Evolutionary conservation across 2,329 filamentous ascomycete genomes (phyloP).

Genomic region (Penicillium palitans): DNA sequence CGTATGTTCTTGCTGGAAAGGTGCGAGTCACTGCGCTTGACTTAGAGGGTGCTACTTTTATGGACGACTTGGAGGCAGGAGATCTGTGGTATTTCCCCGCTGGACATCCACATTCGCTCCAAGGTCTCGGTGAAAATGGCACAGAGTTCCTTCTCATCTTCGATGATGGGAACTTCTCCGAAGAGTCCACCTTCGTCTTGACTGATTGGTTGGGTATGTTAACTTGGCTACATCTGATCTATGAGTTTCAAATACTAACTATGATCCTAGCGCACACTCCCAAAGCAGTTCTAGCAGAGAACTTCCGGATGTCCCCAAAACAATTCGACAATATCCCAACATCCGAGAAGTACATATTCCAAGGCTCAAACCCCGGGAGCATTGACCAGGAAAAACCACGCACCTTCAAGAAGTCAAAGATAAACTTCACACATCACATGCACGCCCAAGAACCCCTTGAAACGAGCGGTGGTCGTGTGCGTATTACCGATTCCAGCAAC

Average conservation of each 20-base stretch:
- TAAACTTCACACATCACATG: constrained; percentile 69
- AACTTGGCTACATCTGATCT: rapidly evolving
- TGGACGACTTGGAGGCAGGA: constrained; percentile 72
- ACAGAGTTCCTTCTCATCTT: constrained; percentile 64
- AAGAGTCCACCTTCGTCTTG: constrained; percentile 69
- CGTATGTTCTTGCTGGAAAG: constrained; percentile 69
- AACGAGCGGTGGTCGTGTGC: constrained; percentile 66
- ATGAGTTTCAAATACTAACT: neutral
- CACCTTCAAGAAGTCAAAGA: constrained; percentile 67
- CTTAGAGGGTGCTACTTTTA: constrained; percentile 71
- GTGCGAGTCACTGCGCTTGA: constrained; percentile 73
- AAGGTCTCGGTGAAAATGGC: constrained; percentile 65
- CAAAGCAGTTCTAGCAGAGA: constrained; percentile 69
- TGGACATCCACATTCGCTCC: constrained; percentile 72
- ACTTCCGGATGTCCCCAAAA: constrained; percentile 69
- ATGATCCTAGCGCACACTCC: constrained; percentile 61
- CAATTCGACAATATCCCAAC: constrained; percentile 66
- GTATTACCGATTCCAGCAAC: constrained; percentile 71
- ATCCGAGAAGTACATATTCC: constrained; percentile 72
- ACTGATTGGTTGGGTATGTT: constrained; percentile 67
- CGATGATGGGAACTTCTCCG: constrained; percentile 58
- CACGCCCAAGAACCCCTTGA: constrained; percentile 64
- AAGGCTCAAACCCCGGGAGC: constrained; percentile 62
- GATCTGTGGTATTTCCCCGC: constrained; percentile 79
- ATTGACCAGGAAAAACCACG: constrained; percentile 64